Conservation (phyloP, 148 eudicot species). For the Simmondsia chinensis region DNA sequence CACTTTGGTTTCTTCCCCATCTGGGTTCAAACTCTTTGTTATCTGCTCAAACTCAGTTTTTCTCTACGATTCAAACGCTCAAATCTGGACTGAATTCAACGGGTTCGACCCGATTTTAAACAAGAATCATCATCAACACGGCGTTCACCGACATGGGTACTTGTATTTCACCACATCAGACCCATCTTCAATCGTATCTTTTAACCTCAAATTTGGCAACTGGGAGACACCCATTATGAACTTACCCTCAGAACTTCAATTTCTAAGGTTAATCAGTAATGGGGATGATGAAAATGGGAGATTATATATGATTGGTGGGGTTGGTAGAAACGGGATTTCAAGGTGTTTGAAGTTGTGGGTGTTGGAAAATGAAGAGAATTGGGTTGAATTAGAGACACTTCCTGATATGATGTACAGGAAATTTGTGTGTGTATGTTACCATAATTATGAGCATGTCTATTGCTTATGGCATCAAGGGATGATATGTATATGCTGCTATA, state of each 20-base stretch:
- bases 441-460: constrained; percentile 65
- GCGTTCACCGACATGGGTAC: constrained; percentile 23
- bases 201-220: constrained; percentile 30
- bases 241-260: constrained; percentile 35
- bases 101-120: constrained; percentile 14
- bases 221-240: constrained; percentile 16
- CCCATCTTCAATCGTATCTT: constrained; percentile 24
- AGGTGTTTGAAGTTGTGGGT: constrained; percentile 57
- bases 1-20: constrained; percentile 19
- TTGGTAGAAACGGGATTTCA: constrained; percentile 54
- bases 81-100: constrained; percentile 24
- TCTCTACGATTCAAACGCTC: constrained; percentile 31
- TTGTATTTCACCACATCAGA: constrained; percentile 42
- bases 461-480: constrained; percentile 67
- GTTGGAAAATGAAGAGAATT: constrained; percentile 15
- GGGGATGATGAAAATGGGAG: constrained; percentile 12
- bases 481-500: constrained; percentile 56
- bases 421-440: constrained; percentile 59
- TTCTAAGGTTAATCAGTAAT: constrained; percentile 31
- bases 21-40: constrained; percentile 38
- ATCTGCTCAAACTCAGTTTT: constrained; percentile 16
- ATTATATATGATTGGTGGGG: constrained; percentile 48
- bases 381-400: constrained; percentile 41
- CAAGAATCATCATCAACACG: constrained; percentile 34
- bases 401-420: constrained; percentile 62